A percentile compares a stretch with the other conserved stretches of the same genome.
Evolutionary conservation across 2,329 filamentous ascomycete genomes (phyloP).

Genomic region (Truncatella angustata): DNA sequence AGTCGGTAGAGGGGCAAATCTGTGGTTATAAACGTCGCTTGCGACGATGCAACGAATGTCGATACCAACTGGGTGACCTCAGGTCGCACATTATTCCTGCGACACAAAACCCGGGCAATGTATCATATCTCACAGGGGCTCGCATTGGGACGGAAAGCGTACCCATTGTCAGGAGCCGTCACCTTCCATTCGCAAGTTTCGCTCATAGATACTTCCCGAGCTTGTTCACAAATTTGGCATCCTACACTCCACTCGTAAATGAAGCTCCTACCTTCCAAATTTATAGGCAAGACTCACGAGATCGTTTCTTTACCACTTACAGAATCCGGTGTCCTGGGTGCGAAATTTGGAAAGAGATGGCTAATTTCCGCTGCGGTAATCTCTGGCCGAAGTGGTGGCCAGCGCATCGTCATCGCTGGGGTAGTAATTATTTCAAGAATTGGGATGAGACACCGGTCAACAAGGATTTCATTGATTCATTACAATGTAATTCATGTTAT

Average conservation of each 20-base stretch:
- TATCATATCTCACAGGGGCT: neutral
- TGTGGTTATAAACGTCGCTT: conserved; percentile 11
- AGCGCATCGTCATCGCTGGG: conserved; percentile 1
- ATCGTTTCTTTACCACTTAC: conserved; percentile 11
- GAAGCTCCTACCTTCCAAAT: neutral
- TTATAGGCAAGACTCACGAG: neutral
- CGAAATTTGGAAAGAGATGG: conserved; percentile 11
- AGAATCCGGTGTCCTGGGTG: conserved; percentile 14
- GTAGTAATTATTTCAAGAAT: neutral
- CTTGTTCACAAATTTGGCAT: neutral
- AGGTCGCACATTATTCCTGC: conserved; percentile 8
- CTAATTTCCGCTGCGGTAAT: neutral
- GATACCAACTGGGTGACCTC: conserved; percentile 4
- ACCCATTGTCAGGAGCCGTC: conserved; percentile 8
- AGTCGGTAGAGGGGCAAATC: neutral
- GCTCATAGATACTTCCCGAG: conserved; percentile 11
- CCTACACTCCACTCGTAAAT: neutral
- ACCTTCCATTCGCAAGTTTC: conserved; percentile 1
- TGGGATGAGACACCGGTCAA: neutral
- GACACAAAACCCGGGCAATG: too few relatives aligned
- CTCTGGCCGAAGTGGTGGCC: conserved; percentile 10
- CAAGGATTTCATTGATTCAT: neutral
- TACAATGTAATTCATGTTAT: neutral
- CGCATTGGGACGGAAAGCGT: neutral
- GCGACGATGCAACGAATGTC: conserved; percentile 15